Evolutionary conservation across 1,139 yeast genomes (phyloP).

Genomic region (Hansenula lynferdii): DNA sequence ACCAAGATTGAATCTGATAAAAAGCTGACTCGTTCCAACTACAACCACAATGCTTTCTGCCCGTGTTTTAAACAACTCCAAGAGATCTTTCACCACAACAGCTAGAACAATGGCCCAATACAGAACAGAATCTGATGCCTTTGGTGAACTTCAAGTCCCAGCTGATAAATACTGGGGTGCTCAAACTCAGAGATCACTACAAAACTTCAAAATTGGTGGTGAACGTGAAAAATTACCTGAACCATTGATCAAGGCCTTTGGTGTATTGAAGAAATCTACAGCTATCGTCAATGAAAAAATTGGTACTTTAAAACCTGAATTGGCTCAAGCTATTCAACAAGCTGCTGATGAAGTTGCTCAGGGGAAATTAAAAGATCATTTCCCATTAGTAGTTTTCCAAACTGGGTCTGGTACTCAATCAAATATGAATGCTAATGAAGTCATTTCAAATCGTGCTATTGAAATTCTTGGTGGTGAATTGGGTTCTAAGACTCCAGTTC

Average conservation of each 20-base stretch:
- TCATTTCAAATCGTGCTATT: slow-evolving; percentile 95
- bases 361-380: slow-evolving; percentile 89
- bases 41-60: neutral
- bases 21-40: too few relatives aligned
- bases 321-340: slow-evolving; percentile 79
- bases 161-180: slow-evolving; percentile 93
- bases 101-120: slow-evolving; percentile 17
- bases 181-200: slow-evolving; percentile 90
- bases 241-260: slow-evolving; percentile 89
- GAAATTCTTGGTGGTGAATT: slow-evolving; percentile 87
- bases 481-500: slow-evolving; percentile 92
- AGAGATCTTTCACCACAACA: neutral
- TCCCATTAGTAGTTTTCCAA: slow-evolving; percentile 97
- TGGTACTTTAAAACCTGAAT: slow-evolving; percentile 78
- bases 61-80: neutral
- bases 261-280: slow-evolving; percentile 90
- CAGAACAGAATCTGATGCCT: slow-evolving; percentile 91
- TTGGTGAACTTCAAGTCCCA: slow-evolving; percentile 92
- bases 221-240: slow-evolving; percentile 85
- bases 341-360: slow-evolving; percentile 95
- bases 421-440: slow-evolving; percentile 99
- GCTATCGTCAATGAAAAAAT: slow-evolving; percentile 84
- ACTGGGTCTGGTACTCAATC: slow-evolving; percentile 99
- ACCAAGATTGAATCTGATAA: too few relatives aligned
- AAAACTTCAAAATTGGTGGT: slow-evolving; percentile 96